Evolutionary conservation across 805 yeast genomes (phyloP), one percentile per base, ranked within the genome.

Genomic region (Yamadazyma sp.): DNA sequence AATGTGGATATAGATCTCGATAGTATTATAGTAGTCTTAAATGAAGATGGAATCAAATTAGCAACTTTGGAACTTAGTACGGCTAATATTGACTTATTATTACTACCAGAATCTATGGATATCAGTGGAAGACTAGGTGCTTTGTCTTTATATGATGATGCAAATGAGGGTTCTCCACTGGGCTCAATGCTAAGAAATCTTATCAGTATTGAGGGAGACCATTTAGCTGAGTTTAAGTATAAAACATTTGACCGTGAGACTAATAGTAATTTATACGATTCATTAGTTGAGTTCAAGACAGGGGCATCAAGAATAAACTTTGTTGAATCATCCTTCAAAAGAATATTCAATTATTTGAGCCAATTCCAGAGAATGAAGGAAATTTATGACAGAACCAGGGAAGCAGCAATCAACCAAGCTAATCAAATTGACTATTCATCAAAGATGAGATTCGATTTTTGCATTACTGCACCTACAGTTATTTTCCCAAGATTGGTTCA

Each of bases 321-420:
- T 52, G 80, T 87, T 13, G 96, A 91, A 48, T 83, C 79, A 40
- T 83, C 97, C 0, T 71, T 88, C 39, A 70, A 79, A 22, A 74
- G 80, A 44, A 73, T 94, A 8, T 50, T 82, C 20, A 67, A 73
- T 8, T 91, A 78, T 49, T 62, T 87, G 48, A 76, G 76, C 44
- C 83, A 82, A 47, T 85, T 94, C 50, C 82, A 78, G 39, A 75
- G 75, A 47, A 86, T 91, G 95, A 93, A 93, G 57, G 76, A 75
- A 4, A 69, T 89, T n/a, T 94, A 85, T 56, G 98, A 93, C 50
- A 66, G 75, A 14, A 95, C 98, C 0, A 74, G 98, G 39, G 86
- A 82, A 49, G 86, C 88, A 8, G 96, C 98, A 0, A 75, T 87
- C 46, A 76, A 82, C 46, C 95, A 86, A 55, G 93, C 93, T 0